Evolutionary conservation across 2,329 filamentous ascomycete species (phyloP).

Genomic region (Teratosphaeria viscida): DNA sequence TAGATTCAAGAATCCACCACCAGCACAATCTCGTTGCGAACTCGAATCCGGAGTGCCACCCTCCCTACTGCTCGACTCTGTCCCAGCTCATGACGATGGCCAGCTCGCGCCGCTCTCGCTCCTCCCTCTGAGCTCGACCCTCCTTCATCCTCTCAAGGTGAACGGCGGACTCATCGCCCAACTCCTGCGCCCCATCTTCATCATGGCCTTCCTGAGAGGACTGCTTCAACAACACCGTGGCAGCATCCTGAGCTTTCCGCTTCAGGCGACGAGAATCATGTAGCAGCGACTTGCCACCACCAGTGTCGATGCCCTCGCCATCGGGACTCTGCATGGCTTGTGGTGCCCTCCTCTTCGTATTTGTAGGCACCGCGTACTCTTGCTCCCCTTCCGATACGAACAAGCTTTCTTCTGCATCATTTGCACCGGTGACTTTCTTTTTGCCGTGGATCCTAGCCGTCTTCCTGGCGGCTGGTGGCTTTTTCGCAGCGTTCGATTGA

Average conservation of each 20-base stretch:
- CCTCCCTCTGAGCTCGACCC: neutral
- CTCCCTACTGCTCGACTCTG: neutral
- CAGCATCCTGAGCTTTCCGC: neutral
- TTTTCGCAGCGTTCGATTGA: neutral
- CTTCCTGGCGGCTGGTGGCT: neutral
- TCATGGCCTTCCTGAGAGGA: neutral
- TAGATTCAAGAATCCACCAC: too few relatives aligned
- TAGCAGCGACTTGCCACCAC: neutral
- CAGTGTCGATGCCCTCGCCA: neutral
- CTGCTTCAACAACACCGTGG: neutral
- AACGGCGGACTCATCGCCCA: neutral
- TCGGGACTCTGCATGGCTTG: neutral
- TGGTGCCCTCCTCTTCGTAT: neutral
- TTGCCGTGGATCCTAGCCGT: neutral
- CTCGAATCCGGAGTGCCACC: neutral
- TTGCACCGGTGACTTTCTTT: neutral
- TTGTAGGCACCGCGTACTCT: neutral
- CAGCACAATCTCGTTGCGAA: too few relatives aligned
- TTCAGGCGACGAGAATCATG: neutral
- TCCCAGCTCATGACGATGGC: neutral
- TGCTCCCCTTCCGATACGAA: neutral
- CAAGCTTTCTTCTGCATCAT: neutral
- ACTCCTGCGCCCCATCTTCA: neutral
- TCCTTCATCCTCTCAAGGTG: neutral
- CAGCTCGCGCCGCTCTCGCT: neutral